A percentile compares a stretch with the other conserved stretches of the same genome.
Evolutionary conservation across 441 rosid species (phyloP).

Genomic region (Erodium chrysanthum): DNA sequence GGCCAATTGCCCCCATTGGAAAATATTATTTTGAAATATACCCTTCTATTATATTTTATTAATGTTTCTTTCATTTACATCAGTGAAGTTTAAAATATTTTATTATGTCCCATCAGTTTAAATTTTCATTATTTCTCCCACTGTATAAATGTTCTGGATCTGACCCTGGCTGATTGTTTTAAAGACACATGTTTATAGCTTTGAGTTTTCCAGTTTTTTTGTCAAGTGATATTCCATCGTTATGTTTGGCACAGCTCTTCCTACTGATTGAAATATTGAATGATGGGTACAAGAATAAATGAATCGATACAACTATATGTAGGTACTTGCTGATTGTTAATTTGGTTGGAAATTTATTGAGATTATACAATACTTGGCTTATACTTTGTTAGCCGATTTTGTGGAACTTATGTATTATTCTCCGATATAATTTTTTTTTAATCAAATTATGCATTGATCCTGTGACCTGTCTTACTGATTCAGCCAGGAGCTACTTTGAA

Average conservation of each 20-base stretch:
- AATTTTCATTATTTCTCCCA: neutral
- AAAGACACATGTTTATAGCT: neutral
- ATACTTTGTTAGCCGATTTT: constrained; percentile 1
- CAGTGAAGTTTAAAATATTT: neutral
- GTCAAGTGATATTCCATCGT: neutral
- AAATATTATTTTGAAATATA: neutral
- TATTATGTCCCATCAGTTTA: neutral
- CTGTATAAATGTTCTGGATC: neutral
- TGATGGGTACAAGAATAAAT: constrained; percentile 1
- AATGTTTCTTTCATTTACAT: neutral
- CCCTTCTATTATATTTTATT: neutral
- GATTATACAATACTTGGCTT: neutral
- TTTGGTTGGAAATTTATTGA: neutral
- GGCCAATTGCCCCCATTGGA: no score
- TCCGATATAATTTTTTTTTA: constrained; percentile 6
- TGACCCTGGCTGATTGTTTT: neutral
- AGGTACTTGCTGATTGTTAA: neutral
- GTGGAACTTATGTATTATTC: neutral
- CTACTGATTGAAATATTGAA: neutral
- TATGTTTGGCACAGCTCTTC: neutral
- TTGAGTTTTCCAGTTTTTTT: neutral
- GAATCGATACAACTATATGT: neutral
- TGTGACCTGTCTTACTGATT: constrained; percentile 12
- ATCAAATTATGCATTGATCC: neutral
- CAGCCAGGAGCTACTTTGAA: constrained; percentile 84